phyloP scores from a whole-genome alignment of 306 rosid species.

The Prosopis cineraria region DNA sequence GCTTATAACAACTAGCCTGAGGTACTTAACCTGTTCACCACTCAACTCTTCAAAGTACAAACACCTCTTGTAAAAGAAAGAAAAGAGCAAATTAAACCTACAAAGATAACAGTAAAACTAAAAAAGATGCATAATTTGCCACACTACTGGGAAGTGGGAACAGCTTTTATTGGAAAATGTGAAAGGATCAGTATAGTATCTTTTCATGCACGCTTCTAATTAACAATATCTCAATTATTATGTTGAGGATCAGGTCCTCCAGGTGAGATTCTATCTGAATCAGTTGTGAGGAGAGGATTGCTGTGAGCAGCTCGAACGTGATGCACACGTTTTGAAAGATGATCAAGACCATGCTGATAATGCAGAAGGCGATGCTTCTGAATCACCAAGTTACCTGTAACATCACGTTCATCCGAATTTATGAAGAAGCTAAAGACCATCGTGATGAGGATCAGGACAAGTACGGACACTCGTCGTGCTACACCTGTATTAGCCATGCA shows the following conservation, averaged over 20 bases:
- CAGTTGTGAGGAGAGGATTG: not conserved
- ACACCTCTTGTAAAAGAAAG: not conserved
- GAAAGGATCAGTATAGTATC: not conserved
- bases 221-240: not conserved
- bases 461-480: not conserved
- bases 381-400: constrained; percentile 28
- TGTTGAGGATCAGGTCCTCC: constrained; percentile 72
- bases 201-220: not conserved
- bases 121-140: not conserved
- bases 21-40: not conserved
- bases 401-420: constrained; percentile 45
- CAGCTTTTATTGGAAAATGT: not conserved
- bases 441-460: constrained; percentile 24
- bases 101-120: not conserved
- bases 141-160: not conserved
- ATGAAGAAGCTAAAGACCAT: constrained; percentile 24
- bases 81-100: not conserved
- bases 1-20: not conserved
- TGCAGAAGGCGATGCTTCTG: constrained; percentile 37
- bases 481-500: constrained; percentile 34
- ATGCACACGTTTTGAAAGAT: constrained; percentile 27
- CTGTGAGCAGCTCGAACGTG: not conserved
- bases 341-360: constrained; percentile 32
- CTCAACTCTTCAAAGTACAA: not conserved
- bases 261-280: constrained; percentile 47